Conservation (phyloP, 805 yeast genomes). For the Kluyveromyces wickerhamii region DNA sequence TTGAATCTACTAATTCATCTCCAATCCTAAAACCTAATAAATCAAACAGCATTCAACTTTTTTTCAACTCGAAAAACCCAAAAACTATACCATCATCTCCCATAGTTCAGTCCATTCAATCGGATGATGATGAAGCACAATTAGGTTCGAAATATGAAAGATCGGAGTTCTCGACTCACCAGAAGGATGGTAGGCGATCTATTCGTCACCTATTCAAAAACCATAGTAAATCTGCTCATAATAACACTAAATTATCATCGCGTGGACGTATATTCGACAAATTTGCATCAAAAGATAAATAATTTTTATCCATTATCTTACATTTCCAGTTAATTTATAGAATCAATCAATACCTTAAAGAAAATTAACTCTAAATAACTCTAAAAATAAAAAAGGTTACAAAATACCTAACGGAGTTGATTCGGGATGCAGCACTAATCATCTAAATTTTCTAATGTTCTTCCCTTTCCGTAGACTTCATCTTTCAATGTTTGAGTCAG, state of each 20-base stretch:
- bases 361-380: too few relatives aligned
- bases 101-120: neutral
- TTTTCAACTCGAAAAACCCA: too few relatives aligned
- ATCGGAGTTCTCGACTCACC: neutral
- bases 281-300: neutral
- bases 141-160: neutral
- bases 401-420: too few relatives aligned
- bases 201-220: slow-evolving; percentile 1
- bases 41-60: neutral
- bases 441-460: slow-evolving; percentile 40
- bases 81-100: neutral
- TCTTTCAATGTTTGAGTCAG: slow-evolving; percentile 40
- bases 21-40: neutral
- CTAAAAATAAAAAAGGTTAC: too few relatives aligned
- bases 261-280: slow-evolving; percentile 1
- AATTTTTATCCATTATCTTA: too few relatives aligned
- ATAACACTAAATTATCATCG: neutral
- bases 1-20: too few relatives aligned
- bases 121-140: neutral
- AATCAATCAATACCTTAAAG: too few relatives aligned
- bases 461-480: slow-evolving; percentile 49
- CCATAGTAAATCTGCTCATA: neutral
- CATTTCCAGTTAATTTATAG: too few relatives aligned
- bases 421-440: too few relatives aligned
- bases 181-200: neutral